Evolutionary conservation across 306 rosid genomes (phyloP), one percentile per base, ranked within the genome.

Genomic region (Luffa aegyptiaca): DNA sequence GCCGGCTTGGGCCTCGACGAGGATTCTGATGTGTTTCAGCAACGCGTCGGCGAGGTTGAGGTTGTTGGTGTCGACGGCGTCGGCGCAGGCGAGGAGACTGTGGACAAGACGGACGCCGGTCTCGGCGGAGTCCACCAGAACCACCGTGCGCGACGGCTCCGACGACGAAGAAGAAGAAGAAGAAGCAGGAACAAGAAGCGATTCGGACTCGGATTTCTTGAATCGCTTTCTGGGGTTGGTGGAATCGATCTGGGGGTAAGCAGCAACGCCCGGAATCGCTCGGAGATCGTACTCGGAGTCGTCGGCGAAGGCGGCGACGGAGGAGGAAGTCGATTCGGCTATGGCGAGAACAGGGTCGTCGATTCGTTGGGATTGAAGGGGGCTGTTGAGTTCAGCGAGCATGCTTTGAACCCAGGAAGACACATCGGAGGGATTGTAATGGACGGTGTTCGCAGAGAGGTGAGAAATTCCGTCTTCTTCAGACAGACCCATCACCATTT

Each of bases 91-190:
- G 83, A 91, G n/a, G 70, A 93, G 90, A 4, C 92, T 82, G 82
- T 93, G 98, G 0, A 93, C 95, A 0, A 93, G 90, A n/a, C 92
- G 87, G 8, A 93, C 98, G 0, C 98, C 98, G 0, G 93, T 70
- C 66, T 91, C 98, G 63, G 88, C 91, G 0, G 91, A 80, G 44
- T 91, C 98, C 18, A 87, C 88, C 14, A 93, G 84, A 10, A 93
- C 95, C 5, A 88, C 85, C 1, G 93, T 88, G 11, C 95, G 88
- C 10, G 85, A 77, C n/a, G 86, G 66, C 53, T 90, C 97, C 8
- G 87, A 14, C 31, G 13, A 49, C 1, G 82, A 17, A 7, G 84
- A 55, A 0, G 79, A 41, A 3, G 62, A 41, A 20, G 78, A 63
- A 14, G 77, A 8, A 10, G 42, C 20, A 49, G 49, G 12, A 12